Base-by-base conservation (phyloP, 768 basidiomycete genomes). In the Agaricus subrufescens region DNA sequence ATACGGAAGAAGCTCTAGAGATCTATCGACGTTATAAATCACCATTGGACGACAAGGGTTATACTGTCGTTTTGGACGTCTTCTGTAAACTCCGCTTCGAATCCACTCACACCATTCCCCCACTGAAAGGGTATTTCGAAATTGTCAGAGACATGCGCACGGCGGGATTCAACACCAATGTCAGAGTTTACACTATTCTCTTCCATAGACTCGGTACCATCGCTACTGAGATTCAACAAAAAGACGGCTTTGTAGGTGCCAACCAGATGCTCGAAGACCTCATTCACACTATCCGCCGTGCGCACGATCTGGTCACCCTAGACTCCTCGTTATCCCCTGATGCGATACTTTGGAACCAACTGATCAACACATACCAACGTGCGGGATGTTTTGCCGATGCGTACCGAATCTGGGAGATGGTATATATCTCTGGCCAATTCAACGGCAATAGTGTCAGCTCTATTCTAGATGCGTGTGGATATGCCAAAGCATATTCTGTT, bases 301-400 rank as follows among this genome's bases (percentile, higher is more conserved):
- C 86, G 7, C 91, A 95, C 66, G 82, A 89, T 57, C 74, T 83
- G 54, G 76, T 96, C 65, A 86, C 84, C n/a, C 75, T 94, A 42
- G 91, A 94, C 63, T 76, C 87, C 12, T 78, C 82, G n/a, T 70
- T 94, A 55, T 78, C 85, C 8, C 87, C 91, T 2, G 87, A 93
- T 47, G 66, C 74, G 8, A 68, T 74, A 2, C 75, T 93, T 11
- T 86, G 89, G 80, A 95, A 94, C 66, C 83, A 90, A 63, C 73
- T 97, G 58, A 91, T 97, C 89, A 83, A 91, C 67, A 85, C 91
- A 0, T 98, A 95, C 69, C 85, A 89, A 62, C 85, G 85, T n/a
- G 75, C 86, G 6, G 84, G 83, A 4, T 84, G 83, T 57, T 89
- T 86, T 58, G 73, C 71, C 1, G 87, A 90, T 56, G 85, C 88